Conservation (phyloP, 495 filamentous ascomycete species). For the Pyrenula massariospora region DNA sequence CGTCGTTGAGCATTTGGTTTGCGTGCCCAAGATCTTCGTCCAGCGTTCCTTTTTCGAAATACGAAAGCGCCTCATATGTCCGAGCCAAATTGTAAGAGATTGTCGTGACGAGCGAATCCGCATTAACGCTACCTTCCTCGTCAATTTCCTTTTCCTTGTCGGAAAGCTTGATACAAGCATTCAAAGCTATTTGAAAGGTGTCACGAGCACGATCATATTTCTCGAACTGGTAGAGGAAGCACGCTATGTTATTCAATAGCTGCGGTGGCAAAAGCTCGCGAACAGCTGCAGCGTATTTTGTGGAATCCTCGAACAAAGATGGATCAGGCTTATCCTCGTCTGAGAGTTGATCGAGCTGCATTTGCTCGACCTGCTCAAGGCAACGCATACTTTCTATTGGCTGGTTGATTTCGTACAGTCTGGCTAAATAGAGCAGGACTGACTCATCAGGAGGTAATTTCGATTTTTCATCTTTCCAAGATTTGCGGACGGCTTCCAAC, state of each 20-base stretch:
- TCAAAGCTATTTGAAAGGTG: conserved; percentile 78
- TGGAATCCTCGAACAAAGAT: conserved; percentile 43
- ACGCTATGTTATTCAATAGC: conserved; percentile 92
- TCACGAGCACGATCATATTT: conserved; percentile 70
- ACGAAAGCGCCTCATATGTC: conserved; percentile 63
- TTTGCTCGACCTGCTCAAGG: conserved; percentile 75
- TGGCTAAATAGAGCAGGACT: conserved; percentile 83
- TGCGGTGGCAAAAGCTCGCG: conserved; percentile 75
- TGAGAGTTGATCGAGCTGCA: conserved; percentile 64
- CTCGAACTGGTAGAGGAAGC: conserved; percentile 81
- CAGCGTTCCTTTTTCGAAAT: background rate
- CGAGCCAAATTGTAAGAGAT: conserved; percentile 94
- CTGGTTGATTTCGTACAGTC: conserved; percentile 73
- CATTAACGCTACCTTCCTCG: conserved; percentile 45
- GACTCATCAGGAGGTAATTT: conserved; percentile 67
- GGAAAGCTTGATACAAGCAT: conserved; percentile 65
- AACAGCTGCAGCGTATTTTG: conserved; percentile 44
- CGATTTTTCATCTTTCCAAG: conserved; percentile 87
- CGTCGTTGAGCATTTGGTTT: conserved; percentile 66
- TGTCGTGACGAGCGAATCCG: conserved; percentile 80
- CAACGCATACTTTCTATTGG: conserved; percentile 89
- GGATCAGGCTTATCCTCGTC: conserved; percentile 55
- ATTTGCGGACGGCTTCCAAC: conserved; percentile 70
- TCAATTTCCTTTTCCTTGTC: conserved; percentile 40
- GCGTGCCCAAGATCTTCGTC: background rate